phyloP scores from a whole-genome alignment of 106 monocot species.

The Allium sativum region DNA sequence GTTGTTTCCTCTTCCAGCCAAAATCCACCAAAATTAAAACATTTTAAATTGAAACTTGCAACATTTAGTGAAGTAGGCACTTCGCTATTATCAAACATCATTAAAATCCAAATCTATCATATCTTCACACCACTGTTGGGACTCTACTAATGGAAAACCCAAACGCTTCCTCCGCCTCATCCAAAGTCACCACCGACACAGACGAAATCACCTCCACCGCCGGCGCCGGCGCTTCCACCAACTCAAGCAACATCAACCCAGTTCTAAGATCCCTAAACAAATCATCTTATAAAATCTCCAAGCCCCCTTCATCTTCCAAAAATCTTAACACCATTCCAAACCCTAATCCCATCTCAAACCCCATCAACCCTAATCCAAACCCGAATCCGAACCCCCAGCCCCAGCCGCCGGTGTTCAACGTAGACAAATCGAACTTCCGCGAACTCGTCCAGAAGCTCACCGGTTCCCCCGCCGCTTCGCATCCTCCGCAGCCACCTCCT shows the following conservation, averaged over 20 bases:
- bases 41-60: too few relatives aligned
- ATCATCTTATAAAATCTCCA: conserved; percentile 73
- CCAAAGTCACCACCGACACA: neutral
- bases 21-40: too few relatives aligned
- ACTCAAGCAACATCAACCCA: neutral
- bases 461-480: conserved; percentile 37
- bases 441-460: conserved; percentile 86
- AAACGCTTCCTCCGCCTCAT: neutral
- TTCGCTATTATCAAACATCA: too few relatives aligned
- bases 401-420: conserved; percentile 83
- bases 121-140: too few relatives aligned
- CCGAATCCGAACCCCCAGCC: conserved; percentile 15
- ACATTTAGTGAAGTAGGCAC: too few relatives aligned
- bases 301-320: conserved; percentile 19
- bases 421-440: conserved; percentile 78
- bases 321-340: conserved; percentile 2
- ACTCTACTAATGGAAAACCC: too few relatives aligned
- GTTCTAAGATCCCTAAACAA: conserved; percentile 33
- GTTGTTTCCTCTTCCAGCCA: too few relatives aligned
- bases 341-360: conserved; percentile 1
- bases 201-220: neutral
- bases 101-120: too few relatives aligned
- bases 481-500: conserved; percentile 5
- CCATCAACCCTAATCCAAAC: neutral
- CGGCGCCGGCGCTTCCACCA: neutral